Evolutionary conservation across 352 stramenopile species (phyloP).

Genomic region (Phytophthora uliginosa): DNA sequence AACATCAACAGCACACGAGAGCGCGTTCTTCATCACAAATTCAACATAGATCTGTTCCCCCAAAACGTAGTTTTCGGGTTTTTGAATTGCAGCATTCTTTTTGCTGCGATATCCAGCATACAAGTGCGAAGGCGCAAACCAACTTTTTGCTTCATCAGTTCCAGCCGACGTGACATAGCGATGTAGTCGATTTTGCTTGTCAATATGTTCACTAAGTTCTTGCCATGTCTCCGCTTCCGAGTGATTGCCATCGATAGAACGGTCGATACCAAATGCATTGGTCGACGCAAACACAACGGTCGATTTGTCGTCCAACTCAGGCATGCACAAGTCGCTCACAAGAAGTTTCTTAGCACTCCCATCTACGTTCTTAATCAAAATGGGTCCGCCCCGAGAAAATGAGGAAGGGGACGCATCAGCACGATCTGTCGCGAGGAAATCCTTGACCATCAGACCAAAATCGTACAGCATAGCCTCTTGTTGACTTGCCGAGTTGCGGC

Average conservation of each 20-base stretch:
- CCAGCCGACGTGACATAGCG: slow-evolving; percentile 48
- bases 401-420: slow-evolving; percentile 21
- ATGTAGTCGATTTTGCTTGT: slow-evolving; percentile 77
- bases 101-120: slow-evolving; percentile 75
- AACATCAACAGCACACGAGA: slow-evolving; percentile 86
- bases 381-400: slow-evolving; percentile 30
- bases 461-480: slow-evolving; percentile 87
- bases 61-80: slow-evolving; percentile 73
- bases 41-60: slow-evolving; percentile 88
- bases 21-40: slow-evolving; percentile 90
- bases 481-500: slow-evolving; percentile 84
- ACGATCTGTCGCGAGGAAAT: slow-evolving; percentile 62
- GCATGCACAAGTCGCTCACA: slow-evolving; percentile 81
- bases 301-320: slow-evolving; percentile 85
- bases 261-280: slow-evolving; percentile 78
- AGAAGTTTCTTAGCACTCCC: slow-evolving; percentile 67
- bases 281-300: slow-evolving; percentile 84
- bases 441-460: slow-evolving; percentile 88
- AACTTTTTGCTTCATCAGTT: slow-evolving; percentile 43
- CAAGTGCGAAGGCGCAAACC: slow-evolving; percentile 58
- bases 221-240: slow-evolving; percentile 70
- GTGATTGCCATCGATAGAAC: slow-evolving; percentile 75
- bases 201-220: slow-evolving; percentile 57
- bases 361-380: slow-evolving; percentile 42
- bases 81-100: slow-evolving; percentile 45